Base-by-base conservation (phyloP, 495 filamentous ascomycete species). In the Lepidopterella palustris region DNA sequence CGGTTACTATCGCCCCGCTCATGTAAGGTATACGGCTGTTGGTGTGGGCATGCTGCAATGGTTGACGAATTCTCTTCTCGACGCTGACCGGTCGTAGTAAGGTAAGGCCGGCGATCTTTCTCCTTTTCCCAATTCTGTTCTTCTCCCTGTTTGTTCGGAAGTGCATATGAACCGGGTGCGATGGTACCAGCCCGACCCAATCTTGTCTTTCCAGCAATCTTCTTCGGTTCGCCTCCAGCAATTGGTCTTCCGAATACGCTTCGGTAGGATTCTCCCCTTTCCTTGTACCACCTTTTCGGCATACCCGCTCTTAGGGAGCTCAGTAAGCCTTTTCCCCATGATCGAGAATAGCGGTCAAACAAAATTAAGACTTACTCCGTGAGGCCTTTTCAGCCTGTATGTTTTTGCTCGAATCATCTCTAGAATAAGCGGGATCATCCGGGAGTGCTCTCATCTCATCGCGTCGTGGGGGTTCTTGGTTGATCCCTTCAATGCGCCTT, bases 51-150 rank as follows among this genome's bases (percentile, higher is more conserved):
- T 64, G 31, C n/a, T 57, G 57, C 10, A 54, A 40, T 1, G 40
- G 52, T 2, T 26, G 28, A 25, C 10, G 51, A 2, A 20, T 23
- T 11, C 10, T 18, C 18, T 10, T 11, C 5, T 55, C 48, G 13
- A 20, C 23, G 13, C 51, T 27, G n/a, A n/a, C n/a, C n/a, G n/a
- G n/a, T 31, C 18, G 55, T 13, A 0, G 23, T 25, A 48, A 39
- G 29, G 11, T 23, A 25, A n/a, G 27, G 8, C 52, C 50, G 29
- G 18, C 23, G 26, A 71, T 53, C 59, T 63, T 73, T 49, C 71
- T 63, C 4, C 72, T 64, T 58, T 74, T 74, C 13, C 71, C 70
- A 45, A 73, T 67, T 18, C 55, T 57, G 21, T 63, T 56, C 52
- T 66, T 68, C 25, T 71, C 68, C 11, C 26, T 45, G 24, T 48